phyloP scores from a whole-genome alignment of 257 asterid genomes.

The Scutellaria minor region DNA sequence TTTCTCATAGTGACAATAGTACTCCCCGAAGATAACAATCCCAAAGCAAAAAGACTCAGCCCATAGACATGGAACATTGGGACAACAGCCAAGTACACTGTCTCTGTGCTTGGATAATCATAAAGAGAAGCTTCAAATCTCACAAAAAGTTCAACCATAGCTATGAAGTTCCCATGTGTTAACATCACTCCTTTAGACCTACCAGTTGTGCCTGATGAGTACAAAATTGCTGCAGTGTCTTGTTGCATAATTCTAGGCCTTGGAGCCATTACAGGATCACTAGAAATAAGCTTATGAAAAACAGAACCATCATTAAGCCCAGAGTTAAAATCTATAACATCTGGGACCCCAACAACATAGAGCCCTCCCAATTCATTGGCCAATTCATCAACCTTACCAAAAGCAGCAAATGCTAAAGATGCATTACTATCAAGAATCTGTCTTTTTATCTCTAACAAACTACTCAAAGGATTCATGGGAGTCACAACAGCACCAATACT shows the following conservation, averaged over 20 bases:
- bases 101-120: constrained; percentile 46
- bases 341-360: constrained; percentile 63
- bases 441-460: constrained; percentile 57
- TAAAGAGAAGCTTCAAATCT: constrained; percentile 71
- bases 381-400: constrained; percentile 47
- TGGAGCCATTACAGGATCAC: constrained; percentile 64
- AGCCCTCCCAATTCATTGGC: constrained; percentile 43
- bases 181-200: constrained; percentile 66
- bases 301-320: constrained; percentile 33
- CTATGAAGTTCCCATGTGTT: constrained; percentile 74
- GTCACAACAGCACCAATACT: constrained; percentile 69
- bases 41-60: constrained; percentile 65
- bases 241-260: constrained; percentile 57
- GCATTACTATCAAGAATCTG: constrained; percentile 60
- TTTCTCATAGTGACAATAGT: constrained; percentile 64
- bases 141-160: constrained; percentile 62
- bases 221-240: constrained; percentile 74
- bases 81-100: constrained; percentile 61
- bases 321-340: constrained; percentile 34
- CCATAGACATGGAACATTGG: constrained; percentile 91
- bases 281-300: constrained; percentile 51
- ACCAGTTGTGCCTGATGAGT: constrained; percentile 85
- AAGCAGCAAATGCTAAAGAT: constrained; percentile 50
- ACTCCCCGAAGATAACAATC: constrained; percentile 73
- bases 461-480: constrained; percentile 72